phyloP scores from a whole-genome alignment of 2,329 filamentous ascomycete genomes.

The Lachnellula arida region DNA sequence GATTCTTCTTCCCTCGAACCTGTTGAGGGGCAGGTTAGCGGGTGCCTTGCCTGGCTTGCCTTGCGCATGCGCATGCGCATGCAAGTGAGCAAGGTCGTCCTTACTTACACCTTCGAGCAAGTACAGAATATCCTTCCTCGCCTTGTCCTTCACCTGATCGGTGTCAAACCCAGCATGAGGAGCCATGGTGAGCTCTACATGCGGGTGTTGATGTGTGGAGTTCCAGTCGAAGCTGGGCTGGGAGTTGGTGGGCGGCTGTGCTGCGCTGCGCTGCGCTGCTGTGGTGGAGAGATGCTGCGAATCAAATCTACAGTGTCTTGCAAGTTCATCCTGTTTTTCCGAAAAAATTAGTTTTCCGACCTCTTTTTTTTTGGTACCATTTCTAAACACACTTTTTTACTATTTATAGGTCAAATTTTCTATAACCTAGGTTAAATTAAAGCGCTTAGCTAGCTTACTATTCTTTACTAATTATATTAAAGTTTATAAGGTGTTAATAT shows the following conservation, averaged over 20 bases:
- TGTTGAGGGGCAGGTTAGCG: slow-evolving; percentile 40
- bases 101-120: slow-evolving; percentile 90
- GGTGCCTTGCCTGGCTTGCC: slow-evolving; percentile 14
- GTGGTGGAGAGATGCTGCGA: background rate
- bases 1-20: slow-evolving; percentile 98
- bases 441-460: too few species aligned
- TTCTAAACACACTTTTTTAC: too few species aligned
- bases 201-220: slow-evolving; percentile 23
- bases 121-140: slow-evolving; percentile 82
- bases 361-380: too few species aligned
- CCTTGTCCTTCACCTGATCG: slow-evolving; percentile 72
- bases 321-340: too few species aligned
- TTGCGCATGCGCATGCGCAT: slow-evolving; percentile 3
- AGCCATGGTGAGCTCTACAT: slow-evolving; percentile 60
- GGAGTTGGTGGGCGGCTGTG: background rate
- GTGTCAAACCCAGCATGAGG: slow-evolving; percentile 67
- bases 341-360: too few species aligned
- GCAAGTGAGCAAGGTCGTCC: slow-evolving; percentile 17
- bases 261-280: background rate
- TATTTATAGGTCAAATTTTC: too few species aligned
- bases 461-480: too few species aligned
- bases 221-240: background rate
- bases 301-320: too few species aligned
- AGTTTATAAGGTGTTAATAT: too few species aligned
- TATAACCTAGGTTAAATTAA: too few species aligned